These are phyloP conservation scores for Peltaster fructicola DNA, from an alignment of 2,329 filamentous ascomycete species.

Conservation along the genomic window DNA sequence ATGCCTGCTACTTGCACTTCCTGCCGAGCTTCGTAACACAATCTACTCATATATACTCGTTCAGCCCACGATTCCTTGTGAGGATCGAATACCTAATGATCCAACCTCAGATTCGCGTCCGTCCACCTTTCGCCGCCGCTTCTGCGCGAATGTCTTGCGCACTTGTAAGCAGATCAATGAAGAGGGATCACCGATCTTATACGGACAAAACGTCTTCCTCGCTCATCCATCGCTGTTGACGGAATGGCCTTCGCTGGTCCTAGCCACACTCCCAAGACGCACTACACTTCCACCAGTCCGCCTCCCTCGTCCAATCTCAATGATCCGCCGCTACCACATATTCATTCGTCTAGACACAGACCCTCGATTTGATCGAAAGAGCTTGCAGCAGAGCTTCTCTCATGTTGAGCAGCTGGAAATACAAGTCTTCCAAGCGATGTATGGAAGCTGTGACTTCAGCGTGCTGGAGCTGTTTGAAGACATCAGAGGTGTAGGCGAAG, in stretches of 20 bases:
- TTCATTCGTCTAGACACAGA: conserved; percentile 32
- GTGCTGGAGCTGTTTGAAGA: conserved; percentile 29
- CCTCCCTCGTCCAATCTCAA: conserved; percentile 12
- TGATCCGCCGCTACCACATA: conserved; percentile 29
- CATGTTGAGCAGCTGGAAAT: conserved; percentile 30
- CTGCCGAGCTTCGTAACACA: no score
- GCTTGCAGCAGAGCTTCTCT: conserved; percentile 27
- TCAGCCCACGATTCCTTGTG: no score
- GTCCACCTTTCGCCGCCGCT: no score
- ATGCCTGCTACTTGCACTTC: no score
- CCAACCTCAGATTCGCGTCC: no score
- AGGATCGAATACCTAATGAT: no score
- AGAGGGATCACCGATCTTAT: conserved; percentile 29
- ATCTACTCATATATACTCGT: no score
- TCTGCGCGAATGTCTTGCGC: conserved; percentile 25
- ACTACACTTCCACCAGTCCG: conserved; percentile 19
- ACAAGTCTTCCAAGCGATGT: conserved; percentile 31
- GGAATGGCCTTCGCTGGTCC: conserved; percentile 23
- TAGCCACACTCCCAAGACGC: conserved; percentile 13
- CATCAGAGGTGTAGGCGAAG: conserved; percentile 27
- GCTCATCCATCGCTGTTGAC: conserved; percentile 31
- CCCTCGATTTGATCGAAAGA: conserved; percentile 23
- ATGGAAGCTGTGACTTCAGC: conserved; percentile 23
- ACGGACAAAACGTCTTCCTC: conserved; percentile 31
- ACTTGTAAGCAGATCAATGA: conserved; percentile 24